Conservation (phyloP, 2,329 filamentous ascomycete species). For the Fusarium brachygibbosum region DNA sequence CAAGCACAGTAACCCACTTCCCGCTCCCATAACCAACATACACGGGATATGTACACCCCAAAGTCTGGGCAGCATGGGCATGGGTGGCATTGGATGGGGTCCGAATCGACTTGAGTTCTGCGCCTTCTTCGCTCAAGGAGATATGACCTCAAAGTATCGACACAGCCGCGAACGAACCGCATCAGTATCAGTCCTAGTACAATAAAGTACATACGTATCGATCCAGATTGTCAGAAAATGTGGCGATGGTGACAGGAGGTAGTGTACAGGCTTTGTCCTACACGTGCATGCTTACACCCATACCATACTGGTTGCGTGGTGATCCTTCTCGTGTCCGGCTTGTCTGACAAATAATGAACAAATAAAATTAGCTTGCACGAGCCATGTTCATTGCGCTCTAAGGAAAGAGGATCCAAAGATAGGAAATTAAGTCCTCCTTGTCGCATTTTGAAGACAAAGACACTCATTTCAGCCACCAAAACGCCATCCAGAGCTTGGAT, state of each 20-base stretch:
- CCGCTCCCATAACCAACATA: slow-evolving; percentile 7
- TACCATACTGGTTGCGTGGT: background rate
- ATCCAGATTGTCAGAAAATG: background rate
- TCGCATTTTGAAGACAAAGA: slow-evolving; percentile 11
- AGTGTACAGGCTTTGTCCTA: slow-evolving; percentile 14
- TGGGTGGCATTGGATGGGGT: slow-evolving; percentile 30
- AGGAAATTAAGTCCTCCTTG: slow-evolving; percentile 1
- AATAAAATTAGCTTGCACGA: background rate
- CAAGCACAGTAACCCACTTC: slow-evolving; percentile 1
- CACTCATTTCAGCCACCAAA: background rate
- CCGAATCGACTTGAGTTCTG: slow-evolving; percentile 15
- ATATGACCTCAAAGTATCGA: background rate
- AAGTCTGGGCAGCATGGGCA: slow-evolving; percentile 6
- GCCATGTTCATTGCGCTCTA: background rate
- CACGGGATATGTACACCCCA: slow-evolving; percentile 12
- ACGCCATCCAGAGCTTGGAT: slow-evolving; percentile 3
- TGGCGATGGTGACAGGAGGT: slow-evolving; percentile 9
- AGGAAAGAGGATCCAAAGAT: background rate
- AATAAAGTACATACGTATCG: background rate
- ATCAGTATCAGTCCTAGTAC: slow-evolving; percentile 2
- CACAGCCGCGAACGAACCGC: background rate
- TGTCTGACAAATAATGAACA: background rate
- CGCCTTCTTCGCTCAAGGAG: slow-evolving; percentile 4
- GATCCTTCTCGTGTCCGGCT: slow-evolving; percentile 4
- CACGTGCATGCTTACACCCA: background rate